These are phyloP conservation scores for Asclepias syriaca DNA, from an alignment of 257 asterid genomes.

Conservation along the genomic window DNA sequence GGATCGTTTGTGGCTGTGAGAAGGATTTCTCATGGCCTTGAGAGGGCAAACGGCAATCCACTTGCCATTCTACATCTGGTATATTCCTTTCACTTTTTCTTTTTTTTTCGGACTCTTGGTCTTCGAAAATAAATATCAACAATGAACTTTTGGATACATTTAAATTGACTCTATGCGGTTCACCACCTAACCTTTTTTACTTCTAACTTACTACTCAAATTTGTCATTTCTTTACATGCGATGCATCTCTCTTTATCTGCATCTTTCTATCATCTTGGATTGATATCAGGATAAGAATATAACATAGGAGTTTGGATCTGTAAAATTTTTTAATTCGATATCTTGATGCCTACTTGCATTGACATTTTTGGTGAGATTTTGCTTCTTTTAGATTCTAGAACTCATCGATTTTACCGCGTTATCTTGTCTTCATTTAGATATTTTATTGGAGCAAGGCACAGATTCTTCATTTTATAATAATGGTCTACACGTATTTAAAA, in stretches of 20 bases:
- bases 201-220: slow-evolving; percentile 12
- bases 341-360: slow-evolving; percentile 55
- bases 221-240: neutral
- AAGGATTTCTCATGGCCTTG: slow-evolving; percentile 90
- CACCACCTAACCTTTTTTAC: slow-evolving; percentile 24
- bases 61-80: slow-evolving; percentile 91
- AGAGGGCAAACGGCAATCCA: slow-evolving; percentile 48
- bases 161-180: neutral
- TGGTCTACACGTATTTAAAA: neutral
- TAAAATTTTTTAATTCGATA: slow-evolving; percentile 36
- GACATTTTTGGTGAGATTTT: slow-evolving; percentile 60
- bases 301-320: slow-evolving; percentile 46
- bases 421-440: neutral
- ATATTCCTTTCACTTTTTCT: slow-evolving; percentile 10
- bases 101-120: neutral
- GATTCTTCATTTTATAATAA: neutral
- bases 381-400: slow-evolving; percentile 11
- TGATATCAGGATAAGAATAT: slow-evolving; percentile 26
- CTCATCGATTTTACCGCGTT: neutral
- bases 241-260: neutral
- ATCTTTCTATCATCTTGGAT: slow-evolving; percentile 12
- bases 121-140: neutral
- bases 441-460: neutral
- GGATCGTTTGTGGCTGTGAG: slow-evolving; percentile 94
- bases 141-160: slow-evolving; percentile 3